Base-by-base conservation (phyloP, 1,284 basidiomycete genomes). In the Fomes fomentarius region DNA sequence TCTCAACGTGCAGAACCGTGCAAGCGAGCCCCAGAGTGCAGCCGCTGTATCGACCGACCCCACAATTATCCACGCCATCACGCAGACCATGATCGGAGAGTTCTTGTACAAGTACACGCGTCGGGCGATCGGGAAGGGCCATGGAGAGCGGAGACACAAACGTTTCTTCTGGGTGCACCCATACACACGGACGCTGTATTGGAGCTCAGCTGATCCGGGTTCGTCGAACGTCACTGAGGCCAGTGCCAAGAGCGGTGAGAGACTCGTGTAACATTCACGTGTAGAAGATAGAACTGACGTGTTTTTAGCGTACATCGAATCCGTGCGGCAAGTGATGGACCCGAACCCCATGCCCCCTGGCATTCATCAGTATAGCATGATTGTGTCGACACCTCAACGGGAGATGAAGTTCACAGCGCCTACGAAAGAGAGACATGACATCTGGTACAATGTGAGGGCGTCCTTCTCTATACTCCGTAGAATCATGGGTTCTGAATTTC, bases 81-180 rank as follows among this genome's bases (percentile, higher is more conserved):
- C 96, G 4, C 95, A 98, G 79, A 98, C 96, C 21, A 99, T 99
- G 96, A 98, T 99, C 63, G 96, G 96, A 60, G 96, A 98, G 78
- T 98, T 95, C 75, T 75, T 99, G 75, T 94, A 92, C 85, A 99
- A 99, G 80, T 98, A 99, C 74, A 98, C 95, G 10, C 84, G 96
- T 50, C 85, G 87, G 57, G 76, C 92, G n/a, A 86, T 99, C 65
- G 94, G 94, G 26, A 94, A 93, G 69, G 94, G 94, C 8, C 83
- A 94, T 68, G 93, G 93, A 25, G 93, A 95, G 71, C 89, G 88
- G 70, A 80, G 96, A 48, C 97, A 99, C 74, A 89, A 86, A 70
- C 83, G 97, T 34, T 99, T 97, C 87, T 98, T 99, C 82, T 99
- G 97, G 96, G 88, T 99, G 14, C 96, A 99, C 74, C 97, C 97